Base-by-base conservation (phyloP, 352 stramenopile genomes). In the Globisporangium yorkense region DNA sequence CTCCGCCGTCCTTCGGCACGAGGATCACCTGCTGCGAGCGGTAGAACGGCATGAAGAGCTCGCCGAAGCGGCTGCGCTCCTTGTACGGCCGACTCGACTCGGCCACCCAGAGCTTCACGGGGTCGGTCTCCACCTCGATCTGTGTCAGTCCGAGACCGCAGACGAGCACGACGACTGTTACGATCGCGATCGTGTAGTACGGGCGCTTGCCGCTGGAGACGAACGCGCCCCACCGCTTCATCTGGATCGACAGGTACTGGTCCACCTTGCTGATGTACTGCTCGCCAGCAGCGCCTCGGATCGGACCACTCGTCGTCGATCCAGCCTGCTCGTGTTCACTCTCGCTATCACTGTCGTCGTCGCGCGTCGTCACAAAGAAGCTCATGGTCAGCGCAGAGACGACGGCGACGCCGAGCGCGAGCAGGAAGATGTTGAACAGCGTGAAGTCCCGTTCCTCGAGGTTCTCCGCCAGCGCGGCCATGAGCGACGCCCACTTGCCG, bases 1-100 rank as follows among this genome's bases (percentile, higher is more conserved):
- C 44, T 0, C 74, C 73, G 13, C 70, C 77, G 51, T 87, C 76
- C 35, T 80, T 85, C 1, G 72, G 72, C 5, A 73, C 67, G 29
- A 89, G 63, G 35, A 89, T 64, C 21, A 87, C 46, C 43, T 89
- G 78, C 39, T 77, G 62, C 15, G 70, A 75, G 20, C 76, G 68
- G 41, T 84, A 82, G 54, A 83, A 84, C 7, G 72, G 72, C 51
- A 69, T 72, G 53, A 89, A 89, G 21, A 85, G 59, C 57, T 83
- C 61, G 16, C 56, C 70, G 48, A 74, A 84, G 16, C 69, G 70
- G 31, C 68, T 54, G 2, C 72, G 67, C 29, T 84, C 70, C 24
- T 80, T 67, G 62, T 66, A 85, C 21, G 70, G 55, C 24, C 62
- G 68, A 29, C 71, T 87, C 0, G 59, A 68, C 21, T 71, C 71